Evolutionary conservation across 306 rosid genomes (phyloP).

Genomic region (Cicer cuneatum): DNA sequence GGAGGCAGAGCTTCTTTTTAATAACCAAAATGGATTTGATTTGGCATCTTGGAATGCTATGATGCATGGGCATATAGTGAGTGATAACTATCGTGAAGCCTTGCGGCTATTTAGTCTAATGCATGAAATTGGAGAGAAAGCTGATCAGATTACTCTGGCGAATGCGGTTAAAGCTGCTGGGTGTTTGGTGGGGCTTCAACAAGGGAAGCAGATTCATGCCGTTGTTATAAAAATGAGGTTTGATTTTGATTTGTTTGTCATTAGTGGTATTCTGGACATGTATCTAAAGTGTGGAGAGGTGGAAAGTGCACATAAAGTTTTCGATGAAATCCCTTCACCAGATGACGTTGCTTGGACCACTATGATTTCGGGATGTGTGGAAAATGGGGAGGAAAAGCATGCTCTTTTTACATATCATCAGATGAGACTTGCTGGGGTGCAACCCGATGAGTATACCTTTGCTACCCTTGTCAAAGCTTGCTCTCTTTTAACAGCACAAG

Average conservation of each 20-base stretch:
- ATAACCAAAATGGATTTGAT: slow-evolving; percentile 60
- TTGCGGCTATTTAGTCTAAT: slow-evolving; percentile 59
- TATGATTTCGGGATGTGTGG: slow-evolving; percentile 80
- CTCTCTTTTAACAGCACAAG: slow-evolving; percentile 74
- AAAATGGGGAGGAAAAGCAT: slow-evolving; percentile 74
- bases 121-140: slow-evolving; percentile 56
- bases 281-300: slow-evolving; percentile 84
- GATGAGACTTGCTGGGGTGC: slow-evolving; percentile 73
- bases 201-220: slow-evolving; percentile 81
- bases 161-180: slow-evolving; percentile 77
- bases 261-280: slow-evolving; percentile 77
- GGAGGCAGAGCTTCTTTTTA: slow-evolving; percentile 67
- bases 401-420: slow-evolving; percentile 68
- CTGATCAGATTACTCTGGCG: slow-evolving; percentile 67
- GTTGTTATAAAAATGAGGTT: slow-evolving; percentile 57
- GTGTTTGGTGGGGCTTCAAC: slow-evolving; percentile 60
- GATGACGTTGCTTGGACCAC: slow-evolving; percentile 91
- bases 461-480: slow-evolving; percentile 79
- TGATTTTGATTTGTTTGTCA: slow-evolving; percentile 59
- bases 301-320: slow-evolving; percentile 58
- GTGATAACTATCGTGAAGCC: slow-evolving; percentile 57
- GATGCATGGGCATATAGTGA: slow-evolving; percentile 69
- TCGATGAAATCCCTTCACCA: slow-evolving; percentile 62
- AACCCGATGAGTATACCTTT: slow-evolving; percentile 80
- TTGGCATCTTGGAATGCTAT: slow-evolving; percentile 86